Evolutionary conservation across 148 eudicot species (phyloP), one percentile per base, ranked within the genome.

Genomic region (Rhododendron molle): DNA sequence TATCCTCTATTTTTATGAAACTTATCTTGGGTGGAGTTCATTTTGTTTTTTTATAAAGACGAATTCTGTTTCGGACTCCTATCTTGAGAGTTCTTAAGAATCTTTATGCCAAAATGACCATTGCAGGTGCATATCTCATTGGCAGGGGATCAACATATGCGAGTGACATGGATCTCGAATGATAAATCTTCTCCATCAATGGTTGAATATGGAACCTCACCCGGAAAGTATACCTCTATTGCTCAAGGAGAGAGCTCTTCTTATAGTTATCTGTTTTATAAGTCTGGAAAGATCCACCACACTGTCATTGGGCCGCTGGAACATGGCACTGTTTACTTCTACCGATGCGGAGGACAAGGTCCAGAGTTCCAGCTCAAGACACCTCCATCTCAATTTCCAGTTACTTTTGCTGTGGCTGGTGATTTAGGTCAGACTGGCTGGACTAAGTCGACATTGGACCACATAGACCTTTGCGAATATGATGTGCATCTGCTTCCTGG

Each of bases 381-480:
- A 76, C 99, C 98, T 30, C 99, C 98, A 14, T 93, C 98, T 82
- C 87, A 92, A 69, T 88, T 96, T 58, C 99, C 99, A 15, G 83
- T 96, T 86, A 93, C 96, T 69, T 95, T 96, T 86, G 92, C 99
- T 58, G 95, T 96, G 82, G 96, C 96, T 12, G 99, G 97, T 86
- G 99, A 96, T 92, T 89, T 96, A 80, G 99, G 99, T 83, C 99
- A 96, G 87, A 93, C 98, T 46, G 99, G 93, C 47, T 96, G 99
- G 99, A 95, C 99, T 28, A 92, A 94, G 85, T 91, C 99, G 30
- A 96, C 99, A 67, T 76, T 96, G 32, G 98, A 92, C 78, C 99
- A 96, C 86, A 94, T 96, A 86, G 88, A 92, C 80, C 91, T 87
- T 77, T 95, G 98, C 84, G 90, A 94, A 58, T 94, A 95, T 85